Evolutionary conservation across 805 yeast species (phyloP).

Genomic region (Henningerozyma blattae): DNA sequence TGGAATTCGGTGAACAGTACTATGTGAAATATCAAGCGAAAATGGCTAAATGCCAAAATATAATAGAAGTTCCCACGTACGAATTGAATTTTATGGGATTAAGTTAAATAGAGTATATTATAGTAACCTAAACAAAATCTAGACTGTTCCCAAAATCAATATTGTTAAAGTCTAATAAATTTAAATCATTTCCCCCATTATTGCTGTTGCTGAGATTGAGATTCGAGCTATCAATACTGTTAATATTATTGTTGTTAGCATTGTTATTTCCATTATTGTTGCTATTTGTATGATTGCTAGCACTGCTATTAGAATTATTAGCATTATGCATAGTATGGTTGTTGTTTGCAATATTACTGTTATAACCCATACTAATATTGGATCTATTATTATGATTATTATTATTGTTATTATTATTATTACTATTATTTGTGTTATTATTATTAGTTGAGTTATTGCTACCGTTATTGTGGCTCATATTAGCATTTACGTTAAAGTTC

Average conservation of each 20-base stretch:
- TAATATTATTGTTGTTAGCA: constrained; percentile 1
- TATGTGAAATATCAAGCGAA: too few relatives aligned
- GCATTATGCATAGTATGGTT: too few relatives aligned
- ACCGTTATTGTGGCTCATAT: constrained; percentile 6
- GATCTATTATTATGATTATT: constrained; percentile 3
- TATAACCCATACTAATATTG: constrained; percentile 2
- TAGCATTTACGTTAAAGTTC: neutral
- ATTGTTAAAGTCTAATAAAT: constrained; percentile 17
- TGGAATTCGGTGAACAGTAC: too few relatives aligned
- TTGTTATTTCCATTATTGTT: constrained; percentile 2
- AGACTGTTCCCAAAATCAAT: constrained; percentile 20
- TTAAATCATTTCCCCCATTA: constrained; percentile 7
- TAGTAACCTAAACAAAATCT: constrained; percentile 17
- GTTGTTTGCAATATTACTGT: constrained; percentile 1
- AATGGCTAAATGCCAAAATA: too few relatives aligned
- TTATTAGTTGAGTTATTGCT: neutral
- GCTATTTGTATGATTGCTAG: constrained; percentile 3
- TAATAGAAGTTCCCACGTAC: too few relatives aligned
- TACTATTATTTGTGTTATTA: neutral
- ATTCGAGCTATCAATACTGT: constrained; percentile 1
- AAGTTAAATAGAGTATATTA: too few relatives aligned
- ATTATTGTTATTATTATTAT: constrained; percentile 1
- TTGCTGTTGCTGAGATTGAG: constrained; percentile 1
- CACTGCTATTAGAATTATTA: constrained; percentile 2
- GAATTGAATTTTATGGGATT: too few relatives aligned